Evolutionary conservation across 2,329 filamentous ascomycete genomes (phyloP).

Genomic region (Delphinella strobiligena): DNA sequence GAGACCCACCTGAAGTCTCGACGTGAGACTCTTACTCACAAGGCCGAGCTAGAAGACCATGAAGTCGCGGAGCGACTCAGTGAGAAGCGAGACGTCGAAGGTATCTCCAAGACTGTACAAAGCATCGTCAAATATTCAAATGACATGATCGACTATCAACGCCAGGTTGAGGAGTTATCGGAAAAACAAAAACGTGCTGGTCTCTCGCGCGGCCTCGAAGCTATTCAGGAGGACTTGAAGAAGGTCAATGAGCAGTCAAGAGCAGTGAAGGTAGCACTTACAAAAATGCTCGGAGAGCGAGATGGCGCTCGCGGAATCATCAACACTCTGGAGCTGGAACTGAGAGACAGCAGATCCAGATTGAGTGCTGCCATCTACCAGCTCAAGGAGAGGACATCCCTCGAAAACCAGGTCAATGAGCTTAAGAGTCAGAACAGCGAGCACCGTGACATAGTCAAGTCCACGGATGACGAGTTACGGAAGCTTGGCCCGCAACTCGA

Average conservation of each 20-base stretch:
- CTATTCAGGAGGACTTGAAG: slow-evolving; percentile 69
- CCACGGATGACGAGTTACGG: slow-evolving; percentile 61
- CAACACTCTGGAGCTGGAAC: slow-evolving; percentile 59
- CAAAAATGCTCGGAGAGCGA: slow-evolving; percentile 55
- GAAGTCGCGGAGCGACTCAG: slow-evolving; percentile 50
- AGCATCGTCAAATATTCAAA: slow-evolving; percentile 60
- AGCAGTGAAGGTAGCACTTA: slow-evolving; percentile 48
- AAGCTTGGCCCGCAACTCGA: slow-evolving; percentile 62
- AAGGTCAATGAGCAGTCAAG: slow-evolving; percentile 55
- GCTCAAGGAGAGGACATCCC: slow-evolving; percentile 66
- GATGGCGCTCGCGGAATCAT: slow-evolving; percentile 60
- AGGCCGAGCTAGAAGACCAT: slow-evolving; percentile 53
- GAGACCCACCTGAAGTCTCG: slow-evolving; percentile 38
- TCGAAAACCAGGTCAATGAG: slow-evolving; percentile 60
- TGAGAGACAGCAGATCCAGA: slow-evolving; percentile 61
- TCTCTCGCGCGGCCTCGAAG: slow-evolving; percentile 59
- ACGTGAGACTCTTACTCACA: slow-evolving; percentile 25
- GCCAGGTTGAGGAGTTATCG: slow-evolving; percentile 62
- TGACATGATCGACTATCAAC: slow-evolving; percentile 60
- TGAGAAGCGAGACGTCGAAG: slow-evolving; percentile 61
- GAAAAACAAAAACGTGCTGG: slow-evolving; percentile 62
- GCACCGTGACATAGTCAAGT: slow-evolving; percentile 57
- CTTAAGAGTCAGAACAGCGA: slow-evolving; percentile 55
- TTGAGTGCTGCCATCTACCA: slow-evolving; percentile 59
- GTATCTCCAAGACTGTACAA: slow-evolving; percentile 61